phyloP scores from a whole-genome alignment of 2,329 filamentous ascomycete species.

The Tricladium varicosporioides region DNA sequence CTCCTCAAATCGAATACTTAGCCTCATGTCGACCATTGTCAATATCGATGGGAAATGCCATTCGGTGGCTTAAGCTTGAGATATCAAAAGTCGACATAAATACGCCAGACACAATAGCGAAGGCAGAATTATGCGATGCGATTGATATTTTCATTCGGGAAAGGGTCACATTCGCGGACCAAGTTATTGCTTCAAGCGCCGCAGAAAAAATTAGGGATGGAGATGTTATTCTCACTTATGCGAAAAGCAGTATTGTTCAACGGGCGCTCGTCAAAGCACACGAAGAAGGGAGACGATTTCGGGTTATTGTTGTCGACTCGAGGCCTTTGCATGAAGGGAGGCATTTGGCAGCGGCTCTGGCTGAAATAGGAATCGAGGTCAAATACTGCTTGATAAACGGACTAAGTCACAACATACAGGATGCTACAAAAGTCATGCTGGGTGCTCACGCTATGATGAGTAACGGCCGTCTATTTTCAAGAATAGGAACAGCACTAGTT shows the following conservation, averaged over 20 bases:
- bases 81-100: constrained; percentile 90
- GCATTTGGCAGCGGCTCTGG: constrained; percentile 69
- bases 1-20: constrained; percentile 92
- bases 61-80: constrained; percentile 88
- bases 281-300: constrained; percentile 69
- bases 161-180: constrained; percentile 81
- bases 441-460: constrained; percentile 94
- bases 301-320: constrained; percentile 80
- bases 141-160: constrained; percentile 92
- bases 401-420: constrained; percentile 69
- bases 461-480: constrained; percentile 86
- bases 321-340: constrained; percentile 69
- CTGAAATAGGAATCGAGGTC: constrained; percentile 66
- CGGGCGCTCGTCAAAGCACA: constrained; percentile 74
- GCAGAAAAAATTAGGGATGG: constrained; percentile 73
- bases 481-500: constrained; percentile 82
- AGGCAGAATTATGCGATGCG: constrained; percentile 70
- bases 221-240: constrained; percentile 84
- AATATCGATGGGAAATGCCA: constrained; percentile 95
- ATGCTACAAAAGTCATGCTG: constrained; percentile 65
- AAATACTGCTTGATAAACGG: constrained; percentile 81
- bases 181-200: constrained; percentile 78
- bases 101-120: constrained; percentile 77
- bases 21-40: constrained; percentile 93
- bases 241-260: constrained; percentile 82